Percentiles rank a stretch among this genome's conserved stretches.
phyloP scores from a whole-genome alignment of 2,329 filamentous ascomycete species.

The Fonsecaea monophora region DNA sequence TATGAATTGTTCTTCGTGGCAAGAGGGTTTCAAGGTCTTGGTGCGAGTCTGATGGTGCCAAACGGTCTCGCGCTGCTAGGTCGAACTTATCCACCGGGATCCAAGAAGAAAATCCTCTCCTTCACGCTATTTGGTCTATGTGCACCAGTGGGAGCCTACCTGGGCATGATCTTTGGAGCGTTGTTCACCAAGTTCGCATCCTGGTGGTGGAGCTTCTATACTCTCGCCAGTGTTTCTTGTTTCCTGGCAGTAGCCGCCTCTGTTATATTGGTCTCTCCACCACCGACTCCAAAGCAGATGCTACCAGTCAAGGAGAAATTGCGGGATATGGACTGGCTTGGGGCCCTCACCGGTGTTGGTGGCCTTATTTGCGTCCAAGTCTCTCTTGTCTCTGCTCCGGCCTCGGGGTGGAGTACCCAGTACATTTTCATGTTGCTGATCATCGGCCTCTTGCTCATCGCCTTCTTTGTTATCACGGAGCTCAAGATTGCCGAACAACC shows the following conservation, averaged over 20 bases:
- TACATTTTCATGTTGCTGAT: slow-evolving; percentile 60
- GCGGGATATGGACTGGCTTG: slow-evolving; percentile 46
- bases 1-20: slow-evolving; percentile 48
- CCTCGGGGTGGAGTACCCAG: slow-evolving; percentile 61
- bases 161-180: slow-evolving; percentile 43
- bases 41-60: slow-evolving; percentile 65
- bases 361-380: slow-evolving; percentile 67
- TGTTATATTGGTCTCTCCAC: slow-evolving; percentile 47
- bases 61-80: slow-evolving; percentile 68
- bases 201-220: slow-evolving; percentile 58
- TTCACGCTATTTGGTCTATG: slow-evolving; percentile 57
- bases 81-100: slow-evolving; percentile 59
- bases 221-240: slow-evolving; percentile 47
- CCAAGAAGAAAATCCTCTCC: slow-evolving; percentile 60
- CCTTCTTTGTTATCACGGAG: slow-evolving; percentile 57
- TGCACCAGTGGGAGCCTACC: slow-evolving; percentile 52
- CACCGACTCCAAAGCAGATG: slow-evolving; percentile 38
- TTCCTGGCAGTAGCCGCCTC: slow-evolving; percentile 44
- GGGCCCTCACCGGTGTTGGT: slow-evolving; percentile 53
- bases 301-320: slow-evolving; percentile 42
- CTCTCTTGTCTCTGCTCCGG: slow-evolving; percentile 66
- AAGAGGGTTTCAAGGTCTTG: slow-evolving; percentile 54
- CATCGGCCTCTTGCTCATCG: slow-evolving; percentile 55
- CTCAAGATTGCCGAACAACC: slow-evolving; percentile 51
- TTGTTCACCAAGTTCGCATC: slow-evolving; percentile 44